phyloP scores from a whole-genome alignment of 2,329 filamentous ascomycete genomes.

The Penicillium sp. region DNA sequence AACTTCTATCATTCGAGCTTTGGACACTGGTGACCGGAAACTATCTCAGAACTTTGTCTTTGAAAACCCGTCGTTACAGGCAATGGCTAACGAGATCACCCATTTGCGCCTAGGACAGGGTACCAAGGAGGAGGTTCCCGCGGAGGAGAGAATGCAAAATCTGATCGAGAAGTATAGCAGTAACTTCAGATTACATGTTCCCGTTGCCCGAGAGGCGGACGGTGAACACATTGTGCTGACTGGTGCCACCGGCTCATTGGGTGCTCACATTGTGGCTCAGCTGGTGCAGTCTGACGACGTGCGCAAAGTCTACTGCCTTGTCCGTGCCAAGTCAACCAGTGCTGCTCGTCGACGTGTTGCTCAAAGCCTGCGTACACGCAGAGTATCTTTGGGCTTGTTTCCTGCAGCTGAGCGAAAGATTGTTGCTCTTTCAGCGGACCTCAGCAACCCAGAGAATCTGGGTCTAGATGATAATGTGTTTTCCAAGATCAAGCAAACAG shows the following conservation, averaged over 20 bases:
- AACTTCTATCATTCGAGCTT: conserved; percentile 17
- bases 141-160: conserved; percentile 48
- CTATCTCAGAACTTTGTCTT: conserved; percentile 27
- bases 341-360: conserved; percentile 51
- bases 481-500: conserved; percentile 49
- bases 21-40: conserved; percentile 17
- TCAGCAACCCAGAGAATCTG: conserved; percentile 51
- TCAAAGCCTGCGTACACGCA: conserved; percentile 47
- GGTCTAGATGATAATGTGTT: conserved; percentile 48
- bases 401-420: conserved; percentile 42
- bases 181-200: conserved; percentile 32
- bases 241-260: conserved; percentile 68
- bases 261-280: conserved; percentile 60
- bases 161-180: conserved; percentile 53
- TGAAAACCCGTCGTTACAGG: conserved; percentile 23
- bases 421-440: conserved; percentile 52
- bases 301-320: conserved; percentile 59
- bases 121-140: conserved; percentile 5
- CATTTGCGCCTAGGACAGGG: conserved; percentile 12
- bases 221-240: conserved; percentile 53
- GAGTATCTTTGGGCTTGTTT: conserved; percentile 30
- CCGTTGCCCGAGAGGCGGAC: conserved; percentile 20
- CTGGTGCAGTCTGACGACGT: conserved; percentile 45
- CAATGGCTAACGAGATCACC: conserved; percentile 24
- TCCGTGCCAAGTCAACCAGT: conserved; percentile 52